These are phyloP conservation scores for Stephania japonica DNA, from an alignment of 164 flowering plant species.

Conservation along the genomic window DNA sequence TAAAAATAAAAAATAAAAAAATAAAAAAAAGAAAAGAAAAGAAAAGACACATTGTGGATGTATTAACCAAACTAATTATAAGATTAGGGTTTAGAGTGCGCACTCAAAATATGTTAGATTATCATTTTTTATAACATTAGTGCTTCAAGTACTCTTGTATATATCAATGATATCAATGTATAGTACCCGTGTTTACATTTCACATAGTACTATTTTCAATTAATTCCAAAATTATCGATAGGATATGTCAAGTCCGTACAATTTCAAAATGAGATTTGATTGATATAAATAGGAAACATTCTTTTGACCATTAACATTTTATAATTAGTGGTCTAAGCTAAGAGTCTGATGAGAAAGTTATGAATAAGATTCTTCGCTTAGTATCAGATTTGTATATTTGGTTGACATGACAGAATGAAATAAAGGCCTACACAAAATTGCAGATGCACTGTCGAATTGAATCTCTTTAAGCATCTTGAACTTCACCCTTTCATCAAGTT, in stretches of 20 bases:
- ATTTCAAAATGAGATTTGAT: neutral
- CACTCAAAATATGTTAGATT: too few relatives aligned
- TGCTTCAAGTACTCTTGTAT: too few relatives aligned
- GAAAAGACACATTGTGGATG: neutral
- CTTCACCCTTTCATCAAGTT: neutral
- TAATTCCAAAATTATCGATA: neutral
- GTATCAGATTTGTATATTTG: neutral
- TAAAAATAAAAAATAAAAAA: too few relatives aligned
- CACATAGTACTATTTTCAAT: neutral
- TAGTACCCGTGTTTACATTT: neutral
- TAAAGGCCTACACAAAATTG: neutral
- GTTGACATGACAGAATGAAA: neutral
- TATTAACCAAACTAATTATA: neutral
- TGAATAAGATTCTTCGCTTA: slow-evolving; percentile 6
- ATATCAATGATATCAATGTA: too few relatives aligned
- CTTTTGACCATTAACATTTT: neutral
- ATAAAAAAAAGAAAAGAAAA: too few relatives aligned
- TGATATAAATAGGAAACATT: neutral
- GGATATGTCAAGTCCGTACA: neutral
- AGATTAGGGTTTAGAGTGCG: too few relatives aligned
- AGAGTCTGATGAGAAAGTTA: slow-evolving; percentile 4
- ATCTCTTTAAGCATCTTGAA: slow-evolving; percentile 15
- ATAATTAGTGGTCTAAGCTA: slow-evolving; percentile 5
- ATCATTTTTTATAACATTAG: too few relatives aligned
- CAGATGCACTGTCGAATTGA: slow-evolving; percentile 7